Conservation (phyloP, 345 rosid genomes). For the Durio zibethinus region DNA sequence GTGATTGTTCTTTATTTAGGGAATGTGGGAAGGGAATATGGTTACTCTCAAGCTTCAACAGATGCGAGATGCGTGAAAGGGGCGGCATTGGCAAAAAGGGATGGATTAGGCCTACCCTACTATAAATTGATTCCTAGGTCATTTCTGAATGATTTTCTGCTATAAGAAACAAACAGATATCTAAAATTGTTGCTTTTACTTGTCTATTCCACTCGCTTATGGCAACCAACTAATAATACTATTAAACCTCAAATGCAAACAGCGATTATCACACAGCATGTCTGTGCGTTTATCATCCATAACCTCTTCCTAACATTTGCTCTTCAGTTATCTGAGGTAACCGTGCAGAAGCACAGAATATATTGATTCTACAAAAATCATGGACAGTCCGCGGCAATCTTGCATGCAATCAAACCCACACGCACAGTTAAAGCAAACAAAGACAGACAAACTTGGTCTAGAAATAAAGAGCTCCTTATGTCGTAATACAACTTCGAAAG, state of each 20-base stretch:
- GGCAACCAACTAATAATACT: not conserved
- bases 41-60: too few species aligned
- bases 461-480: constrained; percentile 19
- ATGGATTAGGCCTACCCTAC: not conserved
- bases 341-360: not conserved
- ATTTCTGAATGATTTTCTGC: not conserved
- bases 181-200: not conserved
- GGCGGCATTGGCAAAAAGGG: not conserved
- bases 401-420: not conserved
- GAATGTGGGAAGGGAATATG: not conserved
- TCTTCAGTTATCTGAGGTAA: not conserved
- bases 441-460: not conserved
- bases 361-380: not conserved
- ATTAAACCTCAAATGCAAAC: not conserved
- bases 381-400: not conserved
- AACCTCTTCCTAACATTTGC: not conserved
- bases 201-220: not conserved
- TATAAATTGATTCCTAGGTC: not conserved
- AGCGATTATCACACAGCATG: not conserved
- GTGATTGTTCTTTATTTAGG: not conserved
- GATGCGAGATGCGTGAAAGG: not conserved
- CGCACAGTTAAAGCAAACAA: not conserved
- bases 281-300: not conserved
- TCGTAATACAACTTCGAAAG: constrained; percentile 13
- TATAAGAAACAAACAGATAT: not conserved